Percentiles rank a stretch among this genome's conserved stretches.
Conservation (phyloP, 2,329 filamentous ascomycete genomes). For the Leptosphaerulina australis region DNA sequence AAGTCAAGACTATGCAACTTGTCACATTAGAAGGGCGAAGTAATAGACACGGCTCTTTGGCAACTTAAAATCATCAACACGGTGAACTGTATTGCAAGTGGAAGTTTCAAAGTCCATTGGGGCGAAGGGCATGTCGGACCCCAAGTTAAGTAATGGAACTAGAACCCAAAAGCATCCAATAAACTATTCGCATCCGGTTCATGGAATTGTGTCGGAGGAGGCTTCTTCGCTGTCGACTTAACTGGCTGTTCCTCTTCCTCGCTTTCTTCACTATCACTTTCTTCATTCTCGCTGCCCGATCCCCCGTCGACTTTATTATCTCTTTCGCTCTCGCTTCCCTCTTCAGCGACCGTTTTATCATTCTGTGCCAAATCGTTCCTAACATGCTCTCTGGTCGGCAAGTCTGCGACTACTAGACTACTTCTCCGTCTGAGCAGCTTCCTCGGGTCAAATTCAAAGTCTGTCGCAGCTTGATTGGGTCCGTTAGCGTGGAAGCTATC, state of each 20-base stretch:
- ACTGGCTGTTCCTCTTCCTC: conserved; percentile 47
- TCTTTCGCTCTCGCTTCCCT: conserved; percentile 33
- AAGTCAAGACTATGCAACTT: too few relatives aligned
- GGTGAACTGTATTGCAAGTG: too few relatives aligned
- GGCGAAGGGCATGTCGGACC: neutral
- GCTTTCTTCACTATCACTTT: conserved; percentile 6
- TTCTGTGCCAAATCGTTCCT: conserved; percentile 26
- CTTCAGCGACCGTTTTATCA: conserved; percentile 30
- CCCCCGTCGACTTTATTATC: conserved; percentile 43
- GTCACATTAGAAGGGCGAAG: too few relatives aligned
- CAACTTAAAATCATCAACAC: too few relatives aligned
- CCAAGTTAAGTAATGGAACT: conserved; percentile 1
- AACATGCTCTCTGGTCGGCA: conserved; percentile 53
- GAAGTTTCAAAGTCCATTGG: neutral
- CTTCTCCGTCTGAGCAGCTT: conserved; percentile 73
- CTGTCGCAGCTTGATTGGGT: conserved; percentile 28
- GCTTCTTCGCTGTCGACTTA: conserved; percentile 62
- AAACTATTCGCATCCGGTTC: conserved; percentile 91
- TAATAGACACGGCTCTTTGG: too few relatives aligned
- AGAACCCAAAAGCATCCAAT: conserved; percentile 94
- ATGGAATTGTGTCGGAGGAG: conserved; percentile 78
- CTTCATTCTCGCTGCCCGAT: conserved; percentile 40
- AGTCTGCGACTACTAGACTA: conserved; percentile 80
- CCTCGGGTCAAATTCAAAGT: conserved; percentile 62
- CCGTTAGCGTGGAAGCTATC: conserved; percentile 30